phyloP scores from a whole-genome alignment of 805 yeast genomes.

The Ogataea minuta region DNA sequence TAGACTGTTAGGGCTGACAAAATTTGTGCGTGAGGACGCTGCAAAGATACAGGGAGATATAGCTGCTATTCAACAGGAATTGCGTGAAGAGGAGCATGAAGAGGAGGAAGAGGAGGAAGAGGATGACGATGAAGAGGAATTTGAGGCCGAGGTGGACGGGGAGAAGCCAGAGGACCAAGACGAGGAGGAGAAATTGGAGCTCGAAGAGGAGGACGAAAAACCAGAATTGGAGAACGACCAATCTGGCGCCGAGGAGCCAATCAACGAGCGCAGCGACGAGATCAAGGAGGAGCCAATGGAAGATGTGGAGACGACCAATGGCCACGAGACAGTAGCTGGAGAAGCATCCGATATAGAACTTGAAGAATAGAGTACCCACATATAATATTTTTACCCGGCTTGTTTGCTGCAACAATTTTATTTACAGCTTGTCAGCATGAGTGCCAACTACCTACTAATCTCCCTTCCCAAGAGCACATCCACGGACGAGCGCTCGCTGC shows the following conservation, averaged over 20 bases:
- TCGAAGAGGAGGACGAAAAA: conserved; percentile 10
- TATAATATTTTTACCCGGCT: conserved; percentile 16
- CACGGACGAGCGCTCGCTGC: conserved; percentile 30
- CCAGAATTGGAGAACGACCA: conserved; percentile 6
- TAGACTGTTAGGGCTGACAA: conserved; percentile 23
- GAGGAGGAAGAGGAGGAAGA: conserved; percentile 14
- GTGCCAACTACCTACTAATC: conserved; percentile 28
- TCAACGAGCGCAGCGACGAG: conserved; percentile 1
- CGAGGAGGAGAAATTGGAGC: conserved; percentile 13
- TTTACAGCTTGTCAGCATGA: conserved; percentile 19
- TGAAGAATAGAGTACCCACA: conserved; percentile 10
- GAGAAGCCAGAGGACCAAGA: conserved; percentile 16
- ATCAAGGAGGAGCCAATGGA: conserved; percentile 3
- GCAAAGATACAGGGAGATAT: conserved; percentile 16
- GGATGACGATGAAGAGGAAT: conserved; percentile 16
- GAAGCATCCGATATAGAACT: conserved; percentile 16
- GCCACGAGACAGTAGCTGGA: not conserved
- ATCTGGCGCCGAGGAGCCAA: conserved; percentile 2
- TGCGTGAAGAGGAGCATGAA: conserved; percentile 17
- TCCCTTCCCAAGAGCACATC: conserved; percentile 32
- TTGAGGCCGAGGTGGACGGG: conserved; percentile 11
- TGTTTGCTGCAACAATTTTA: conserved; percentile 14
- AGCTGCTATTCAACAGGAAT: conserved; percentile 9
- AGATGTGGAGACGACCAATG: conserved; percentile 2
- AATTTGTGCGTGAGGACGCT: conserved; percentile 26